These are phyloP conservation scores for Nidularia pulvinata DNA, from an alignment of 768 basidiomycete species.

Conservation along the genomic window DNA sequence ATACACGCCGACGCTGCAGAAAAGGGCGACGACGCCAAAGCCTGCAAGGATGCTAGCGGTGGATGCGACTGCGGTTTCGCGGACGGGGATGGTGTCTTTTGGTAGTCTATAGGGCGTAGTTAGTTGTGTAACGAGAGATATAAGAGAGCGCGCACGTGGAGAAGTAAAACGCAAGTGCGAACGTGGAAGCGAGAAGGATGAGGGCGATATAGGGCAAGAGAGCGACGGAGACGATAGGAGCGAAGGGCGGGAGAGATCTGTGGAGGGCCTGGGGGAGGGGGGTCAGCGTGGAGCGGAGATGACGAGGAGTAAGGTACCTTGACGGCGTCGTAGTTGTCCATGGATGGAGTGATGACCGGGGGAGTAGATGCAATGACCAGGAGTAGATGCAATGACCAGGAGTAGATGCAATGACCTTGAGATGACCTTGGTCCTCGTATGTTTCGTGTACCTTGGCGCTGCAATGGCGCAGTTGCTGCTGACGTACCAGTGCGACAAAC, in stretches of 20 bases:
- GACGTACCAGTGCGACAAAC: constrained; percentile 57
- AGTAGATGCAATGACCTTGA: constrained; percentile 13
- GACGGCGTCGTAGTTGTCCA: constrained; percentile 55
- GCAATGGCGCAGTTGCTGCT: no score
- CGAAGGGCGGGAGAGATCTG: constrained; percentile 65
- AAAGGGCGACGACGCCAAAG: constrained; percentile 88
- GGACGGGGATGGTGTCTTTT: constrained; percentile 59
- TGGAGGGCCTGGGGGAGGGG: constrained; percentile 52
- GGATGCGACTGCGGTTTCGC: constrained; percentile 70
- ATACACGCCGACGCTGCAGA: constrained; percentile 85
- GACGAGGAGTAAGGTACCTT: constrained; percentile 35
- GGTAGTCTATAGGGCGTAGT: constrained; percentile 57
- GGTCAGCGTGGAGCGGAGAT: constrained; percentile 1
- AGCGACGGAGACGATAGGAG: constrained; percentile 64
- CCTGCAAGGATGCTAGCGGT: constrained; percentile 81
- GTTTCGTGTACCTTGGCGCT: constrained; percentile 1
- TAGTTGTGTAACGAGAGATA: constrained; percentile 2
- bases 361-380: constrained; percentile 17
- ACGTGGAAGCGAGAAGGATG: constrained; percentile 70
- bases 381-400: constrained; percentile 16
- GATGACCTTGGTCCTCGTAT: neutral
- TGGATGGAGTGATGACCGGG: no score
- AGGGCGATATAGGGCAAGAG: constrained; percentile 78
- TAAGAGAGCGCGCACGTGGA: constrained; percentile 59
- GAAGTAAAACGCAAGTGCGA: constrained; percentile 89